Conservation (phyloP, 1,284 basidiomycete genomes). For the Farysia itapuensis region DNA sequence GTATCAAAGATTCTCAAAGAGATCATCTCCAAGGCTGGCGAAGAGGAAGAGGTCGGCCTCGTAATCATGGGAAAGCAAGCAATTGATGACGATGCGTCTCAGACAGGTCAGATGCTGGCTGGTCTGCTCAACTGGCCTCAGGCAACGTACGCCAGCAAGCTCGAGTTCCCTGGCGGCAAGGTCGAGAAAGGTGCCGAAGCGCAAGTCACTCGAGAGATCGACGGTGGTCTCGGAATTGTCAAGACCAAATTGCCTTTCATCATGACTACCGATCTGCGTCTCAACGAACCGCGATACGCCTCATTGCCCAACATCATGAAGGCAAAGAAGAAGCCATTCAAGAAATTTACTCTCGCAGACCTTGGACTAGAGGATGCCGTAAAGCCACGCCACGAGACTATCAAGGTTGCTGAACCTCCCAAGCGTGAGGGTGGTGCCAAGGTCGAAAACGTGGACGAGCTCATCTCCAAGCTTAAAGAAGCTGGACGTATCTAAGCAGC, state of each 20-base stretch:
- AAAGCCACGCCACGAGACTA: conserved; percentile 75
- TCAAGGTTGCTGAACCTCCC: conserved; percentile 89
- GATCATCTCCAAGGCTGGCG: conserved; percentile 72
- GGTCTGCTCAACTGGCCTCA: conserved; percentile 90
- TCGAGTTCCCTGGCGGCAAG: conserved; percentile 69
- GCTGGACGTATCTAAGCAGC: conserved; percentile 69
- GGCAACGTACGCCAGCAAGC: conserved; percentile 90
- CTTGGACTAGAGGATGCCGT: conserved; percentile 76
- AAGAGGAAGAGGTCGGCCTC: conserved; percentile 70
- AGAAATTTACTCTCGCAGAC: conserved; percentile 78
- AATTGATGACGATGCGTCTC: conserved; percentile 95
- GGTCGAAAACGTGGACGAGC: conserved; percentile 83
- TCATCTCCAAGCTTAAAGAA: conserved; percentile 86
- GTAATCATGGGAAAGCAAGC: conserved; percentile 98
- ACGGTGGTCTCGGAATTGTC: conserved; percentile 87
- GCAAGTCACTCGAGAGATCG: conserved; percentile 84
- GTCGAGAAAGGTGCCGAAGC: conserved; percentile 69
- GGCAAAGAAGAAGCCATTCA: conserved; percentile 96
- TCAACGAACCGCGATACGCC: conserved; percentile 58
- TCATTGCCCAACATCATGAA: conserved; percentile 62
- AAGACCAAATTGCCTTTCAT: conserved; percentile 79
- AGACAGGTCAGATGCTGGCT: conserved; percentile 97
- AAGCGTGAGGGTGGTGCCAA: conserved; percentile 89
- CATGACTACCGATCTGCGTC: conserved; percentile 86
- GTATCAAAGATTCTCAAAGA: conserved; percentile 82